Evolutionary conservation across 1,284 basidiomycete genomes (phyloP), one percentile per base, ranked within the genome.

Genomic region (Rhodotorula sp.): DNA sequence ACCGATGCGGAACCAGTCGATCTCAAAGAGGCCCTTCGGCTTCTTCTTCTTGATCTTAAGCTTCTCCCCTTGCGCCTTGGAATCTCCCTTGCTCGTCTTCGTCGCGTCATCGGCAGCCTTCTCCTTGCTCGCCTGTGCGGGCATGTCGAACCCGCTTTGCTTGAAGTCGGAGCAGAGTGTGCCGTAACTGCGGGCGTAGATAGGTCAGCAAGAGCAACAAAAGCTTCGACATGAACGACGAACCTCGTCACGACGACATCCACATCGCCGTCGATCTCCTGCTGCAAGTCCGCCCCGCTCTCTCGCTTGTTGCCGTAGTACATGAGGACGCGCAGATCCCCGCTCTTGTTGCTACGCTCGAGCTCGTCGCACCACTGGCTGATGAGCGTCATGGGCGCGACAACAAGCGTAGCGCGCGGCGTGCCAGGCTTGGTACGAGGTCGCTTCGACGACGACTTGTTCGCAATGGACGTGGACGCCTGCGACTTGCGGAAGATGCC

Each of bases 311-410:
- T 88, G 22, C 92, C 92, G 79, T 94, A 91, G 90, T 92, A 94
- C 59, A 98, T 84, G 57, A 88, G 82, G 0, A 89, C 83, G 69
- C 86, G 84, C 22, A 95, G 39, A 20, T 59, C 62, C 5, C 76
- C 85, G 0, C 88, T 90, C 49, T 88, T 84, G 70, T 89, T 80
- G 74, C 84, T 83, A 44, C 84, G 81, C 74, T 88, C 84, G 20
- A 99, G 83, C 79, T 99, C 95, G 53, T 90, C 88, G 19, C 87
- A 84, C 95, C 95, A 99, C 79, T 99, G 95, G 34, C 86, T 84
- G 5, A 98, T 84, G 24, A 99, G 82, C 20, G 92, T 94, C 29
- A 96, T 92, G 0, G 95, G 95, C 24, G 92, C 93, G 27, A 99
- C 89, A 54, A 99, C 91, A 1, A 99, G 82, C 2, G 94, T 98